Evolutionary conservation across 345 rosid species (phyloP), one percentile per base, ranked within the genome.

Genomic region (Conringia planisiliqua): DNA sequence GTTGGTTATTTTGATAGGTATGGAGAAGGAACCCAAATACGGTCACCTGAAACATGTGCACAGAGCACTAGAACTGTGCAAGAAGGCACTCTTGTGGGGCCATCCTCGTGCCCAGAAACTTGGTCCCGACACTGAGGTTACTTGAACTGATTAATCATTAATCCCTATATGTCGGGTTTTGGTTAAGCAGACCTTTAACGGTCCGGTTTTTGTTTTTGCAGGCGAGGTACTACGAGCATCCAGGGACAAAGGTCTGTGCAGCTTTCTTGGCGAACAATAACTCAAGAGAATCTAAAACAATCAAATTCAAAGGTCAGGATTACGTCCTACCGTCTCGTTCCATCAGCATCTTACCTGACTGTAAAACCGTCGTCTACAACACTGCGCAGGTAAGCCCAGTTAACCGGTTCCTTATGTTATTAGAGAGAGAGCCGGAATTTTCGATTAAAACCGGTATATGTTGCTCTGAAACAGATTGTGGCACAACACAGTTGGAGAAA

Each of bases 1-100:
- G 7, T 60, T 81, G 50, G 58, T 3, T 26, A 17, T 20, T 42
- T 71, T 30, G 0, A 44, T 42, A 83, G 94, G 90, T 74, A 75
- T 95, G 54, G 64, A 71, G 47, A 90, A 83, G 71, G 86, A 89
- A 11, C 98, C 98, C 5, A 95, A 90, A 56, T 95, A 80, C 55
- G 86, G 96, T 44, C 99, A 96, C 73, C 89, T 96, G 63, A 87
- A 75, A 79, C 96, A 96, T 69, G 73, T 87, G 75, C 99, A 96
- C 79, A 85, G 42, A 51, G 94, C 98, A 7, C 68, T 96, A 16
- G 83, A 66, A 62, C 70, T 92, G 63, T 81, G 88, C 84, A 85
- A 80, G 85, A 89, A 77, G 86, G 83, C 98, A 58, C 83, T 89
- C 40, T 85, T 96, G 3, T 83, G 85, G 83, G 99, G 99, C 0